These are phyloP conservation scores for Taxillus chinensis DNA, from an alignment of 164 flowering plant species.

Conservation along the genomic window DNA sequence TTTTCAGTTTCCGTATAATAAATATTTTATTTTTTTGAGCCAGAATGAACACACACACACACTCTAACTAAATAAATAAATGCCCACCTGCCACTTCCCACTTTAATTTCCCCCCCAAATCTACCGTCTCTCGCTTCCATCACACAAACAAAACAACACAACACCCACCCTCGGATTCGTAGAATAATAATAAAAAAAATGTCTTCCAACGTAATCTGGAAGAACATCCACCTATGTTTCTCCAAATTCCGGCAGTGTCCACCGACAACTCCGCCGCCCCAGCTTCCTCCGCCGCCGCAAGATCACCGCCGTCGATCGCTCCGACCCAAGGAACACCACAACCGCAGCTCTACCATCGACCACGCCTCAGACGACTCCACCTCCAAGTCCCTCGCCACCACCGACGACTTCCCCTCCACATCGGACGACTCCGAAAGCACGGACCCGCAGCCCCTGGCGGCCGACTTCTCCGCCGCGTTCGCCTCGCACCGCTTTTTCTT, in stretches of 20 bases:
- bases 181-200: slow-evolving; percentile 6
- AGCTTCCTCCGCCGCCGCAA: slow-evolving; percentile 7
- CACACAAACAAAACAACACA: too few relatives aligned
- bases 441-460: slow-evolving; percentile 19
- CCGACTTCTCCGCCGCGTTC: slow-evolving; percentile 45
- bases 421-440: slow-evolving; percentile 12
- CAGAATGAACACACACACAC: too few relatives aligned
- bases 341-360: not conserved
- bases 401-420: slow-evolving; percentile 13
- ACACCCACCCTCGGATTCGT: too few relatives aligned
- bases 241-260: slow-evolving; percentile 27
- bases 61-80: too few relatives aligned
- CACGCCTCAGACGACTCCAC: slow-evolving; percentile 27
- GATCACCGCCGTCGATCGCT: not conserved
- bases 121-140: too few relatives aligned
- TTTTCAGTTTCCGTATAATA: too few relatives aligned
- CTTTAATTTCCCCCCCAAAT: too few relatives aligned
- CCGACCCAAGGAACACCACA: slow-evolving; percentile 3
- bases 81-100: too few relatives aligned
- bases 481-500: slow-evolving; percentile 80
- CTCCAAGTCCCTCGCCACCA: slow-evolving; percentile 5
- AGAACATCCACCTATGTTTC: slow-evolving; percentile 44
- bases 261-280: slow-evolving; percentile 10
- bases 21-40: too few relatives aligned
- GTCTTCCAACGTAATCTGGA: slow-evolving; percentile 27